These are phyloP conservation scores for Penicillium maclennaniae DNA, from an alignment of 495 filamentous ascomycete genomes.

Conservation along the genomic window DNA sequence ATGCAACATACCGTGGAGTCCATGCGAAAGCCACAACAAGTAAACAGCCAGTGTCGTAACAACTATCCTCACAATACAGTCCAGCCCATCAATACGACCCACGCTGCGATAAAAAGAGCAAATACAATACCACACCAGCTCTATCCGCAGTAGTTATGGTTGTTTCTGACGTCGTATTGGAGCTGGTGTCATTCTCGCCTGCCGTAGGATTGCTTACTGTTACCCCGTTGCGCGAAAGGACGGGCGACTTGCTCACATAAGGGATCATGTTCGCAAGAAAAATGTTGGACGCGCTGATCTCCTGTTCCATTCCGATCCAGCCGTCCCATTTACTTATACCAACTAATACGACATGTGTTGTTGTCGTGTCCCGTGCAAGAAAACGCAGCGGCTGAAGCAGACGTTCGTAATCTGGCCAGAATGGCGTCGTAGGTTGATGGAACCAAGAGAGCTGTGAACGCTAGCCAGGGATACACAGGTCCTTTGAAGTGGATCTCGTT, in stretches of 20 bases:
- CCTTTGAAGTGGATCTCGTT: constrained; percentile 87
- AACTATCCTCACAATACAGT: constrained; percentile 13
- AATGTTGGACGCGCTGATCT: constrained; percentile 56
- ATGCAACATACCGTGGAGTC: neutral
- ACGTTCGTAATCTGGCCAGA: constrained; percentile 60
- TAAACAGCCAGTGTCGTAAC: neutral
- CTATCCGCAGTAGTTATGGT: constrained; percentile 53
- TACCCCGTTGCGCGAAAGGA: constrained; percentile 26
- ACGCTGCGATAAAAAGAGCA: constrained; percentile 43
- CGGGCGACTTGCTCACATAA: constrained; percentile 27
- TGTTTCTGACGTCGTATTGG: constrained; percentile 8
- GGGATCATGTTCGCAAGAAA: constrained; percentile 35
- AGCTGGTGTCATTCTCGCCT: constrained; percentile 29
- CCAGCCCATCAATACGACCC: constrained; percentile 32
- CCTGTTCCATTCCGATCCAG: constrained; percentile 53
- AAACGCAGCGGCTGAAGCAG: constrained; percentile 63
- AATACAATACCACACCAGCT: constrained; percentile 65
- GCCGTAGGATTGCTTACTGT: constrained; percentile 34
- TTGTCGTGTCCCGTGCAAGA: constrained; percentile 63
- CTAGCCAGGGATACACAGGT: constrained; percentile 74
- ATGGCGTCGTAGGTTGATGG: constrained; percentile 60
- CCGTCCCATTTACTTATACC: constrained; percentile 65
- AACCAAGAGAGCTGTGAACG: constrained; percentile 62
- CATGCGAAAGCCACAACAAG: too few relatives aligned
- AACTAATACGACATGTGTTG: constrained; percentile 68